Conservation (phyloP, 1,284 basidiomycete genomes). For the Albatrellus sp. region DNA sequence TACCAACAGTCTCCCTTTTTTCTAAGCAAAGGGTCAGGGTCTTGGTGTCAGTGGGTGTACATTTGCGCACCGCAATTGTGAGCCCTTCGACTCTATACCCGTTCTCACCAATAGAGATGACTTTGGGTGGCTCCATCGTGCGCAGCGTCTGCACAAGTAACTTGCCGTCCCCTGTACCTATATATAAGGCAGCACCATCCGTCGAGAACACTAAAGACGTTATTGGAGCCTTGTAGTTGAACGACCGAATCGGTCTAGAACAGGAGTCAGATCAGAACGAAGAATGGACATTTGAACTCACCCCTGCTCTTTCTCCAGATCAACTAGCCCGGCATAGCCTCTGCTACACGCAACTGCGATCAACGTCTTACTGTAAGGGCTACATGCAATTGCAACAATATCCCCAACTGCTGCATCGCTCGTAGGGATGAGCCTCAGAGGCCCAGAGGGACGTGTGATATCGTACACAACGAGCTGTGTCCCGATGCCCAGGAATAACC, state of each 20-base stretch:
- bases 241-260: slow-evolving; percentile 5
- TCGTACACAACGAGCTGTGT: slow-evolving; percentile 50
- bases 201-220: slow-evolving; percentile 52
- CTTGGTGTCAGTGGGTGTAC: background rate
- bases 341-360: slow-evolving; percentile 41
- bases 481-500: slow-evolving; percentile 42
- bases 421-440: slow-evolving; percentile 37
- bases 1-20: slow-evolving; percentile 15
- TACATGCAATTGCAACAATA: slow-evolving; percentile 42
- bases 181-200: slow-evolving; percentile 51
- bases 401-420: slow-evolving; percentile 30
- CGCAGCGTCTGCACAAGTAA: slow-evolving; percentile 51
- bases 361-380: slow-evolving; percentile 63
- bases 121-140: slow-evolving; percentile 47
- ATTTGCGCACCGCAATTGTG: slow-evolving; percentile 35
- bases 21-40: background rate
- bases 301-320: slow-evolving; percentile 65
- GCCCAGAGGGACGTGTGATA: slow-evolving; percentile 39
- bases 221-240: slow-evolving; percentile 29
- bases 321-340: slow-evolving; percentile 44
- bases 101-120: slow-evolving; percentile 33
- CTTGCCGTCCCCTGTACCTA: slow-evolving; percentile 51
- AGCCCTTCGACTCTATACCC: slow-evolving; percentile 37
- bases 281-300: slow-evolving; percentile 19
- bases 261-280: background rate